Evolutionary conservation across 129 eudicot species (phyloP).

Genomic region (Saussurea involucrata): DNA sequence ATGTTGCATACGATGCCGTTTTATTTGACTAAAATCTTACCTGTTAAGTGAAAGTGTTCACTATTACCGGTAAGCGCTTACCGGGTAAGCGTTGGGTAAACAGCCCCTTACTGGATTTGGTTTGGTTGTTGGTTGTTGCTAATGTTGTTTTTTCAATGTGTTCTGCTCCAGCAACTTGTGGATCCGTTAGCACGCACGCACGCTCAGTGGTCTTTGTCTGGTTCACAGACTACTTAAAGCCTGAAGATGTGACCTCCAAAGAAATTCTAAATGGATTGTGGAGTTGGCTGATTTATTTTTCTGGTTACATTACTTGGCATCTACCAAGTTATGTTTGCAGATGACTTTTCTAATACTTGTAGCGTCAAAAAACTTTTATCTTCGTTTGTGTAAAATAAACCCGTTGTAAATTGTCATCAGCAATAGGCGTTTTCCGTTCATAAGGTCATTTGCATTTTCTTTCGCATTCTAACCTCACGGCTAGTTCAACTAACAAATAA

Average conservation of each 20-base stretch:
- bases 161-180: constrained; percentile 10
- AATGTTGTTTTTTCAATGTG: background rate
- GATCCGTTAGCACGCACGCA: background rate
- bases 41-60: no score
- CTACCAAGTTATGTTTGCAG: background rate
- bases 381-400: background rate
- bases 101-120: no score
- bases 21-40: no score
- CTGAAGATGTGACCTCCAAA: background rate
- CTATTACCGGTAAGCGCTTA: no score
- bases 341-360: background rate
- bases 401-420: background rate
- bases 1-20: no score
- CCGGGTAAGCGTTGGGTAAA: no score
- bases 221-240: background rate
- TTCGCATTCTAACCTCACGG: no score
- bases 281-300: background rate
- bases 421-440: background rate
- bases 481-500: no score
- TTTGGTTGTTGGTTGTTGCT: background rate
- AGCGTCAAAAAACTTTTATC: background rate
- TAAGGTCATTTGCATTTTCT: background rate
- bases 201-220: background rate
- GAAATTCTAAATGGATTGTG: background rate
- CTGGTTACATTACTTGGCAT: background rate